These are phyloP conservation scores for Cryphonectria nitschkei DNA, from an alignment of 2,329 filamentous ascomycete species.

Conservation along the genomic window DNA sequence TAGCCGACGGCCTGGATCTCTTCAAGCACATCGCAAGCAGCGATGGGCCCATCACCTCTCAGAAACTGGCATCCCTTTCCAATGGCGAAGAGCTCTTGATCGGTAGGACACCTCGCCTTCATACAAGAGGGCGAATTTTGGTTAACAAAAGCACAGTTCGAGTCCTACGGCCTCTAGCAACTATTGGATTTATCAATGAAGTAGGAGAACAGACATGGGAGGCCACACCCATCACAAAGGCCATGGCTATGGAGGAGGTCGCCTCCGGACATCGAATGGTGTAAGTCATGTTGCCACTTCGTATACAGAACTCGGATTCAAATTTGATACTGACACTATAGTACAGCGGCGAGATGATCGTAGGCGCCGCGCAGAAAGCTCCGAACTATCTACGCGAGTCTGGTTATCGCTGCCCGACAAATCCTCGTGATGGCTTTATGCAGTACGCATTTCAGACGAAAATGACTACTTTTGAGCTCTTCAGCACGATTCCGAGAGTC, in stretches of 20 bases:
- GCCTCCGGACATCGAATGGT: constrained; percentile 35
- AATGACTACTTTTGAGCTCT: constrained; percentile 32
- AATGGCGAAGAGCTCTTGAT: constrained; percentile 36
- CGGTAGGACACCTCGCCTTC: constrained; percentile 21
- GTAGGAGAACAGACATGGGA: constrained; percentile 33
- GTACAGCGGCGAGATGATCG: constrained; percentile 31
- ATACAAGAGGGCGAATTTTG: neutral
- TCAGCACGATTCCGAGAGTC: constrained; percentile 30
- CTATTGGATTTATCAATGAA: constrained; percentile 35
- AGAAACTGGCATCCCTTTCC: constrained; percentile 31
- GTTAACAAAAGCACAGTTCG: constrained; percentile 26
- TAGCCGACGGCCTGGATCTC: constrained; percentile 34
- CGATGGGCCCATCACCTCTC: constrained; percentile 28
- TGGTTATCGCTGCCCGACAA: constrained; percentile 33
- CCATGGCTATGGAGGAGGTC: constrained; percentile 36
- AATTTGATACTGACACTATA: neutral
- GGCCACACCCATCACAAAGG: constrained; percentile 33
- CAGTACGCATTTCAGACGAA: constrained; percentile 37
- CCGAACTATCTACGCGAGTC: constrained; percentile 34
- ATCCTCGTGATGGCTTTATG: constrained; percentile 35
- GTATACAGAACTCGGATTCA: neutral
- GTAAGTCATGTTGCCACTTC: constrained; percentile 30
- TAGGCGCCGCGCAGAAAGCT: constrained; percentile 31
- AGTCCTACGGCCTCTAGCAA: constrained; percentile 32
- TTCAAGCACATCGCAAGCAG: constrained; percentile 33